Percentiles rank a stretch among this genome's conserved stretches.
phyloP scores from a whole-genome alignment of 164 flowering plant genomes.

The Stephania yunnanensis region DNA sequence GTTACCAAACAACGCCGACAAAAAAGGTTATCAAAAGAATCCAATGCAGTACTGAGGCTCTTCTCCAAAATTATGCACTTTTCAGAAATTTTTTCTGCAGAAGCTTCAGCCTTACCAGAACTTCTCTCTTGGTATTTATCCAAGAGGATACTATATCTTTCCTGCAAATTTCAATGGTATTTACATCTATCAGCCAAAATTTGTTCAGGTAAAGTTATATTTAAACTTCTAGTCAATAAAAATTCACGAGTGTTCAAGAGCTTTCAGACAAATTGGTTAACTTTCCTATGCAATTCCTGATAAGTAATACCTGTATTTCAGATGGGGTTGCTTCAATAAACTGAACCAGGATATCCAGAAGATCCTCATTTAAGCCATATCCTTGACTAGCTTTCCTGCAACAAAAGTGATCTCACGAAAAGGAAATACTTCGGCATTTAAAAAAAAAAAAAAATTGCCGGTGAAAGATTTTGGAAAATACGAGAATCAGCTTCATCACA shows the following conservation, averaged over 20 bases:
- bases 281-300: background rate
- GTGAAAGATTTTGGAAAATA: background rate
- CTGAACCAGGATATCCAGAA: conserved; percentile 47
- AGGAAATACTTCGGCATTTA: background rate
- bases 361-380: conserved; percentile 55
- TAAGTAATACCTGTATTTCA: conserved; percentile 57
- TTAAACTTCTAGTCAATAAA: background rate
- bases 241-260: background rate
- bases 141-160: conserved; percentile 46
- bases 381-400: conserved; percentile 67
- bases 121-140: conserved; percentile 32
- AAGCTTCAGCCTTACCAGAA: conserved; percentile 20
- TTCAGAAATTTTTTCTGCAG: conserved; percentile 28
- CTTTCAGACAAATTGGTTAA: background rate
- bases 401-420: conserved; percentile 16
- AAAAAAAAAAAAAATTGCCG: background rate
- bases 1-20: conserved; percentile 98
- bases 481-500: background rate
- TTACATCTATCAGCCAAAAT: background rate
- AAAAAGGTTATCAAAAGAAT: conserved; percentile 93
- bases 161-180: conserved; percentile 42
- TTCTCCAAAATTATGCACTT: conserved; percentile 46
- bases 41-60: conserved; percentile 72
- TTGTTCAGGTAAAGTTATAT: background rate
- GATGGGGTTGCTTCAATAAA: conserved; percentile 45